phyloP scores from a whole-genome alignment of 2,329 filamentous ascomycete species.

The Tolypocladium amazonense region DNA sequence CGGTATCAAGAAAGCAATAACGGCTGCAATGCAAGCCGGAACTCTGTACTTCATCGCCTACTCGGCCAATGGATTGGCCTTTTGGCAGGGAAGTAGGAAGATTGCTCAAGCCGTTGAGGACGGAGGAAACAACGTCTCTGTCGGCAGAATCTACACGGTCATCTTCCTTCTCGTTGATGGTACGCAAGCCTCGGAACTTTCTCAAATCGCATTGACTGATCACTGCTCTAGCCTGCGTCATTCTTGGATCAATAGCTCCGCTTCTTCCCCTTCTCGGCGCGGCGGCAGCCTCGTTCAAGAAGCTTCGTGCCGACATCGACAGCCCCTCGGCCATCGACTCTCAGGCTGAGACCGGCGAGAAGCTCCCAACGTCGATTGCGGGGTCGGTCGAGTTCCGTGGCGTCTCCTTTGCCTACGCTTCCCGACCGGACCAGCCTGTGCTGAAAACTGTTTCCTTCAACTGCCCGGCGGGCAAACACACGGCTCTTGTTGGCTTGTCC shows the following conservation, averaged over 20 bases:
- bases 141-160: constrained; percentile 48
- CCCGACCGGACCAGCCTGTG: constrained; percentile 28
- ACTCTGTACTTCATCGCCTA: constrained; percentile 58
- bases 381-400: constrained; percentile 24
- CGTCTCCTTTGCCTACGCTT: constrained; percentile 34
- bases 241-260: constrained; percentile 52
- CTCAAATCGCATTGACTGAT: neutral
- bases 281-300: constrained; percentile 46
- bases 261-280: constrained; percentile 50
- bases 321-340: constrained; percentile 34
- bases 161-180: constrained; percentile 54
- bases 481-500: constrained; percentile 47
- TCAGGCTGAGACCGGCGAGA: constrained; percentile 24
- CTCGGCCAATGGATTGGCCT: constrained; percentile 54
- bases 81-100: constrained; percentile 54
- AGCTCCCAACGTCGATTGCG: constrained; percentile 31
- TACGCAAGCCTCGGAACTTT: constrained; percentile 11
- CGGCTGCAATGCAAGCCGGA: constrained; percentile 47
- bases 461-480: constrained; percentile 37
- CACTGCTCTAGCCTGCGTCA: constrained; percentile 36
- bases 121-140: constrained; percentile 20
- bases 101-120: constrained; percentile 28
- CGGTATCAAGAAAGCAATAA: constrained; percentile 47
- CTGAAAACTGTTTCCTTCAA: constrained; percentile 34
- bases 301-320: constrained; percentile 48